Evolutionary conservation across 495 filamentous ascomycete species (phyloP).

Genomic region (Penicillium canariense): DNA sequence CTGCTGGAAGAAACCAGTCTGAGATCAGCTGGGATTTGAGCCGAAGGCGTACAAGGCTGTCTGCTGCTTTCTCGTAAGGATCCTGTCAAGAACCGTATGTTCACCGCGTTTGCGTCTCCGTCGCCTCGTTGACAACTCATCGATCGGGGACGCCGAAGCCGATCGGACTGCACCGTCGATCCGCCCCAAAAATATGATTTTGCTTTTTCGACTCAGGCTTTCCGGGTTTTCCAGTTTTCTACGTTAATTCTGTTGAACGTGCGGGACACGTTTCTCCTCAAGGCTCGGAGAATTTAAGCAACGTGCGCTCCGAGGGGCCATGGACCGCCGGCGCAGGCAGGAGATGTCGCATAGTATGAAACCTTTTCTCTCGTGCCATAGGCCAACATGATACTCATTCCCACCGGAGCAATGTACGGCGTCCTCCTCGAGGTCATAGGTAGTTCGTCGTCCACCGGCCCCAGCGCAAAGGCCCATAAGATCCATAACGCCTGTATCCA

Average conservation of each 20-base stretch:
- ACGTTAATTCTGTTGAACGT: neutral
- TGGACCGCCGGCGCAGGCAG: conserved; percentile 8
- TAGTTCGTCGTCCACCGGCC: neutral
- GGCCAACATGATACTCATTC: neutral
- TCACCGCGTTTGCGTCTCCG: conserved; percentile 21
- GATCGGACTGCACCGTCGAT: conserved; percentile 23
- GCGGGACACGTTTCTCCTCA: neutral
- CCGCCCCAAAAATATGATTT: conserved; percentile 6
- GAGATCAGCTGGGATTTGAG: conserved; percentile 9
- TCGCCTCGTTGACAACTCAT: conserved; percentile 30
- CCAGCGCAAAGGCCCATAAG: neutral
- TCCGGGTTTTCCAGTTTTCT: neutral
- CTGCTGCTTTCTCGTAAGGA: neutral
- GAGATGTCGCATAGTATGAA: neutral
- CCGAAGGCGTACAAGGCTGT: conserved; percentile 3
- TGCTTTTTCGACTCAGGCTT: neutral
- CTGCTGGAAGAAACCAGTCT: neutral
- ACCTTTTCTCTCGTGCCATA: neutral
- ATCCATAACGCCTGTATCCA: conserved; percentile 13
- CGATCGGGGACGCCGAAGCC: conserved; percentile 30
- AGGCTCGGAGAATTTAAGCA: conserved; percentile 28
- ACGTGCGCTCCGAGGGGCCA: conserved; percentile 7
- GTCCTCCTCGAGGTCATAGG: neutral
- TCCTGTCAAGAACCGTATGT: conserved; percentile 1
- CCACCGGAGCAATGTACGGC: neutral